Evolutionary conservation across 2,329 filamentous ascomycete species (phyloP).

Genomic region (Fusarium tuaranense): DNA sequence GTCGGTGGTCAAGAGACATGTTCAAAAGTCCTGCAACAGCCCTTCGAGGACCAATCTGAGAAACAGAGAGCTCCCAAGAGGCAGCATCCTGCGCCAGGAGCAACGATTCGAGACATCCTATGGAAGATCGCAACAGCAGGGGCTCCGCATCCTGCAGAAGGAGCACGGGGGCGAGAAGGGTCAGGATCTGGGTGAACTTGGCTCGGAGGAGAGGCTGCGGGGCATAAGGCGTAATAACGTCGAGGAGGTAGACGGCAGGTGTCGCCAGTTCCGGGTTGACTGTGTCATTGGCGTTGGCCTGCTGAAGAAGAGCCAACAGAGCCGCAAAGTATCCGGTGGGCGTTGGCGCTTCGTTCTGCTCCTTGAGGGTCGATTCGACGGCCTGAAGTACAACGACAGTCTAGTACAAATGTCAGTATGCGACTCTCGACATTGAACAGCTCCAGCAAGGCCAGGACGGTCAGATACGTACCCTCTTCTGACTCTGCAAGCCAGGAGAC

Average conservation of each 20-base stretch:
- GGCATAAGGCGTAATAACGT: slow-evolving; percentile 87
- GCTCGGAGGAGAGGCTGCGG: slow-evolving; percentile 89
- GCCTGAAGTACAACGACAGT: slow-evolving; percentile 88
- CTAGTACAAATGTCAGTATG: slow-evolving; percentile 55
- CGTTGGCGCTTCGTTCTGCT: slow-evolving; percentile 85
- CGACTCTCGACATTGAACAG: slow-evolving; percentile 15
- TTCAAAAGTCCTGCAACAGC: slow-evolving; percentile 88
- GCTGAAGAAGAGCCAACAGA: slow-evolving; percentile 86
- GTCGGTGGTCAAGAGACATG: slow-evolving; percentile 86
- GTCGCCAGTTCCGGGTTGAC: slow-evolving; percentile 86
- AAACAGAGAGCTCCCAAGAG: slow-evolving; percentile 88
- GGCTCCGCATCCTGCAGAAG: slow-evolving; percentile 86
- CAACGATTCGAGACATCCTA: slow-evolving; percentile 93
- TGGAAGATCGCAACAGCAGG: slow-evolving; percentile 85
- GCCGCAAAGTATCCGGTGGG: slow-evolving; percentile 96
- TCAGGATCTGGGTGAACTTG: slow-evolving; percentile 95
- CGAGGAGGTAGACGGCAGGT: slow-evolving; percentile 94
- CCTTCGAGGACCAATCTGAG: slow-evolving; percentile 85
- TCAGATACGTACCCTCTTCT: slow-evolving; percentile 79
- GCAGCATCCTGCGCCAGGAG: slow-evolving; percentile 87
- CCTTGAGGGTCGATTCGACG: slow-evolving; percentile 91
- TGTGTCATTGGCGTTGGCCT: slow-evolving; percentile 76
- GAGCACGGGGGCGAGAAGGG: slow-evolving; percentile 85
- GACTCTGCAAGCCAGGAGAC: slow-evolving; percentile 94
- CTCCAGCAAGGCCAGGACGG: neutral